A percentile compares a stretch with the other conserved stretches of the same genome.
Evolutionary conservation across 1,139 yeast genomes (phyloP).

Genomic region (Pichia inconspicua): DNA sequence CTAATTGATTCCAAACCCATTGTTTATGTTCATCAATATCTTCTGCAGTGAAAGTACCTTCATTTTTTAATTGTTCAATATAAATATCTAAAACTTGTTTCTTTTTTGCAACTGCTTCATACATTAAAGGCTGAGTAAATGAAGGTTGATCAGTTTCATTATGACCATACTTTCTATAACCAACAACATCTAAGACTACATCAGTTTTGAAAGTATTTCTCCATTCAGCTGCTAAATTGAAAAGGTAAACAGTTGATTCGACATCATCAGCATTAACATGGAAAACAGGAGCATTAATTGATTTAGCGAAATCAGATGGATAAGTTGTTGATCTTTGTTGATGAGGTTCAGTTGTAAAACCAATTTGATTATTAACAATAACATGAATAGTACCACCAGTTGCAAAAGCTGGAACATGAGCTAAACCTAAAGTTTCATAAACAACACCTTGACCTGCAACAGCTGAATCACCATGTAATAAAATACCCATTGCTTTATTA

Average conservation of each 20-base stretch:
- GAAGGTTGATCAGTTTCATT: constrained; percentile 99
- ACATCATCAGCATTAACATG: constrained; percentile 98
- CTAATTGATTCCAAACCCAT: constrained; percentile 95
- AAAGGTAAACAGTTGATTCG: constrained; percentile 85
- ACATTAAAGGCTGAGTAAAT: constrained; percentile 98
- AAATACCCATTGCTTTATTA: constrained; percentile 83
- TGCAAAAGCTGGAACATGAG: constrained; percentile 85
- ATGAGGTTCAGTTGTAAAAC: constrained; percentile 98
- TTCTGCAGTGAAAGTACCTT: constrained; percentile 80
- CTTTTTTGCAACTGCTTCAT: constrained; percentile 82
- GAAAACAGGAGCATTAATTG: constrained; percentile 96
- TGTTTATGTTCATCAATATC: constrained; percentile 94
- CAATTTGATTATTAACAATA: constrained; percentile 95
- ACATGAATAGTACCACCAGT: constrained; percentile 98
- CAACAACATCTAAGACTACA: constrained; percentile 92
- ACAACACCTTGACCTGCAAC: constrained; percentile 99
- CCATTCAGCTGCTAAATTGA: constrained; percentile 98
- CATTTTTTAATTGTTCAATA: constrained; percentile 68
- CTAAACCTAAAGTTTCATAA: constrained; percentile 95
- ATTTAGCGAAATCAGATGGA: constrained; percentile 95
- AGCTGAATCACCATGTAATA: constrained; percentile 98
- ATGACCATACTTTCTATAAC: constrained; percentile 98
- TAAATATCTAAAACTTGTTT: constrained; percentile 82
- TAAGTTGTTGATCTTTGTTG: constrained; percentile 96
- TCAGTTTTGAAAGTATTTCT: constrained; percentile 94